Conservation (phyloP, 2,329 filamentous ascomycete genomes). For the Ustilaginoidea virens region DNA sequence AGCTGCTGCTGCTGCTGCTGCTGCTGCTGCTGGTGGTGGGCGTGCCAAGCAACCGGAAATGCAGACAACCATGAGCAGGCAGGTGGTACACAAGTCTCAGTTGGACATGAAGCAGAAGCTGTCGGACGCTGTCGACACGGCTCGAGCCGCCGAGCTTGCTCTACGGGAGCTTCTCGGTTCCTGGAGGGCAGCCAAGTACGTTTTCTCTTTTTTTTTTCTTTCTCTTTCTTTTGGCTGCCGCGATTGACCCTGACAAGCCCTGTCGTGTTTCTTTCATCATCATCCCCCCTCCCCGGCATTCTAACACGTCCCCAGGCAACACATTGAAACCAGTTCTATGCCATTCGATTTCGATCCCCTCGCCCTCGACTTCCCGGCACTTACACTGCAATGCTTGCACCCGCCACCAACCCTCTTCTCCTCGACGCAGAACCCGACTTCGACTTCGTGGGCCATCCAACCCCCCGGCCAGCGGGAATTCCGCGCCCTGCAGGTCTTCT, state of each 20-base stretch:
- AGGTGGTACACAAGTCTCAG: slow-evolving; percentile 41
- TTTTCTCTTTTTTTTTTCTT: slow-evolving; percentile 14
- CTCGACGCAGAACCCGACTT: slow-evolving; percentile 60
- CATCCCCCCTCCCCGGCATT: slow-evolving; percentile 1
- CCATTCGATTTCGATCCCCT: slow-evolving; percentile 74
- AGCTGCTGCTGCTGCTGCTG: too few relatives aligned
- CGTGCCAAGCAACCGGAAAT: slow-evolving; percentile 19
- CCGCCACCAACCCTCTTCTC: slow-evolving; percentile 73
- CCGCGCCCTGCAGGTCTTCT: slow-evolving; percentile 52
- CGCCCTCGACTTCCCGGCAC: slow-evolving; percentile 68
- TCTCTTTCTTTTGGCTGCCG: neutral
- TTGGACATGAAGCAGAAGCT: slow-evolving; percentile 48
- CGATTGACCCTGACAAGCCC: neutral
- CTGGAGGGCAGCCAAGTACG: slow-evolving; percentile 69
- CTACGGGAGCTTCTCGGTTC: slow-evolving; percentile 70
- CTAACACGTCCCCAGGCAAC: slow-evolving; percentile 24
- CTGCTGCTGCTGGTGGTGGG: too few relatives aligned
- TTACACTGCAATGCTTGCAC: slow-evolving; percentile 69
- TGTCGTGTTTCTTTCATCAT: neutral
- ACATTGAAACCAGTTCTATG: slow-evolving; percentile 37
- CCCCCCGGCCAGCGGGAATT: slow-evolving; percentile 62
- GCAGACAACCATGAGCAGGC: slow-evolving; percentile 31
- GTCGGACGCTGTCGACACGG: slow-evolving; percentile 61
- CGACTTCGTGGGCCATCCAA: slow-evolving; percentile 66
- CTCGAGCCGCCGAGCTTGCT: slow-evolving; percentile 69